Percentiles rank a stretch among this genome's conserved stretches.
Evolutionary conservation across 768 basidiomycete genomes (phyloP).

Genomic region (Megacollybia marginata): DNA sequence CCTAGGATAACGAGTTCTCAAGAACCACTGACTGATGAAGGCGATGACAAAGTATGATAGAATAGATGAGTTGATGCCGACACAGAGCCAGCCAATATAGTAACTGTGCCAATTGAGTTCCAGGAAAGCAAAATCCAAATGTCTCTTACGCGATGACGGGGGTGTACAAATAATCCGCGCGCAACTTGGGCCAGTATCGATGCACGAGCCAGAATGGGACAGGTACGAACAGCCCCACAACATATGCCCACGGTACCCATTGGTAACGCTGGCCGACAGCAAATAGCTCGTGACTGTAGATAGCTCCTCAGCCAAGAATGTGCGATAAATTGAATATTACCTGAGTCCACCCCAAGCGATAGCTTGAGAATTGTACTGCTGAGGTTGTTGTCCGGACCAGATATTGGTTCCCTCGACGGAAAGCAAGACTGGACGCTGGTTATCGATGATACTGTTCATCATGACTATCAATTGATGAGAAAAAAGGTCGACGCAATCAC

Average conservation of each 20-base stretch:
- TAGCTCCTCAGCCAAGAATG: conserved; percentile 15
- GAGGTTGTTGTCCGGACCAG: conserved; percentile 17
- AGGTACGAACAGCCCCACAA: conserved; percentile 25
- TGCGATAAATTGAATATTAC: conserved; percentile 20
- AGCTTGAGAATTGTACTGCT: conserved; percentile 19
- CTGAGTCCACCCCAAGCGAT: conserved; percentile 32
- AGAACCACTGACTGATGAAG: conserved; percentile 26
- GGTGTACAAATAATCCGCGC: conserved; percentile 16
- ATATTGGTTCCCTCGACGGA: conserved; percentile 51
- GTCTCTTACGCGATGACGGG: conserved; percentile 19
- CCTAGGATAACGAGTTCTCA: conserved; percentile 21
- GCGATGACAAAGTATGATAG: conserved; percentile 12
- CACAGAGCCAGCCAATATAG: conserved; percentile 17
- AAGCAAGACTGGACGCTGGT: conserved; percentile 41
- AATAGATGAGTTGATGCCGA: conserved; percentile 30
- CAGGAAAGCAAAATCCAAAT: conserved; percentile 15
- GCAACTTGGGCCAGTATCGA: conserved; percentile 23
- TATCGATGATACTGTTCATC: conserved; percentile 52
- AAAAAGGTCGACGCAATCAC: neutral
- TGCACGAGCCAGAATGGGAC: conserved; percentile 35
- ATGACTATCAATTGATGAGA: conserved; percentile 25
- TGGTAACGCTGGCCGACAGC: conserved; percentile 2
- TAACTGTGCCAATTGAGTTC: conserved; percentile 1
- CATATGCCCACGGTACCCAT: conserved; percentile 15
- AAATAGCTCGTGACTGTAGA: conserved; percentile 9